These are phyloP conservation scores for Neltuma alba DNA, from an alignment of 306 rosid species.

Conservation along the genomic window DNA sequence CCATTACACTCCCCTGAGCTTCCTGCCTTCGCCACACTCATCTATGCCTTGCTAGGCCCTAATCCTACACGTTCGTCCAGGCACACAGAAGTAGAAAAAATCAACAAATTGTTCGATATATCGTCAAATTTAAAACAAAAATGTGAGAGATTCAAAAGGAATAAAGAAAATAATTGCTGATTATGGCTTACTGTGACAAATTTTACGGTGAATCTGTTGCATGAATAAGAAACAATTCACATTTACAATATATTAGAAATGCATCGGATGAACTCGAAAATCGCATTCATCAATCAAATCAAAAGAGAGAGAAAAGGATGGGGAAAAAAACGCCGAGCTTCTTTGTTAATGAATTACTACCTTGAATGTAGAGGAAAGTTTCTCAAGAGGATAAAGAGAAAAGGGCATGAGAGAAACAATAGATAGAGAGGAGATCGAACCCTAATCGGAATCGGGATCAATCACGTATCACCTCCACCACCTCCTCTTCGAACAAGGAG, in stretches of 20 bases:
- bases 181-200: not conserved
- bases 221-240: not conserved
- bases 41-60: constrained; percentile 27
- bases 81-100: not conserved
- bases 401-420: constrained; percentile 30
- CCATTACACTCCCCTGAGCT: constrained; percentile 40
- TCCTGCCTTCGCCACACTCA: constrained; percentile 34
- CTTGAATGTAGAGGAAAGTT: constrained; percentile 30
- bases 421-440: constrained; percentile 1
- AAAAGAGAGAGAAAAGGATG: not conserved
- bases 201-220: not conserved
- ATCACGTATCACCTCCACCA: constrained; percentile 33
- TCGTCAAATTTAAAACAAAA: not conserved
- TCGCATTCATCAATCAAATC: not conserved
- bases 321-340: not conserved
- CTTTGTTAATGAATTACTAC: not conserved
- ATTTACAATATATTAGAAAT: not conserved
- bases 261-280: not conserved
- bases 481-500: not conserved
- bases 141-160: not conserved
- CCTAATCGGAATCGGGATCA: constrained; percentile 7
- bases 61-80: constrained; percentile 7
- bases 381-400: constrained; percentile 35
- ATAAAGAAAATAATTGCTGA: not conserved
- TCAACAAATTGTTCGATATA: not conserved